Base-by-base conservation (phyloP, 305 asterid species). In the Petunia hybrid region DNA sequence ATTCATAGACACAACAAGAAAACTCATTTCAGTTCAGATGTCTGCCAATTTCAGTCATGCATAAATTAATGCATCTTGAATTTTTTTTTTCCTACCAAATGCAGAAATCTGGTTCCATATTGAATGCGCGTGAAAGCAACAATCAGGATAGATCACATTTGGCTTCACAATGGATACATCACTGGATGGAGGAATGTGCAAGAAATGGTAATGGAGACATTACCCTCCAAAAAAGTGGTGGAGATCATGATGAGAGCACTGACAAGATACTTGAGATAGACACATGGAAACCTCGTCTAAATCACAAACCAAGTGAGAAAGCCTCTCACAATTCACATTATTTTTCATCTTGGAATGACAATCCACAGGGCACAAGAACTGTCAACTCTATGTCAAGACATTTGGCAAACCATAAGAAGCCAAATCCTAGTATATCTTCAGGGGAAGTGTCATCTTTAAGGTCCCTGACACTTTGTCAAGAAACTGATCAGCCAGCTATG, bases 221-320 rank as follows among this genome's bases (percentile, higher is more conserved):
- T 42, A 48, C 82, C 56, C 78, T 81, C 78, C 78, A 63, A 2
- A 85, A 79, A 31, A 81, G 74, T 9, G 74, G 35, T 2, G 70
- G 79, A 5, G 77, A 76, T 22, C 94, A 88, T 39, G 97, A 94
- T 39, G 95, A 91, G 65, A 89, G 89, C 80, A 88, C 81, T 14
- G 97, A 90, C 92, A 95, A 92, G 92, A 93, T 95, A 55, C 92
- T 93, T 3, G 98, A 94, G 86, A 86, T 92, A 51, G 98, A 94
- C 81, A 93, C 94, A 36, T 92, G 97, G 97, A 91, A 86, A 80
- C 98, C 97, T 69, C 87, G 73, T 71, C 79, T 84, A 79, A 85
- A 78, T 80, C 67, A 83, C 43, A 79, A 82, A 61, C 85, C 82
- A 80, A 85, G 81, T 22, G 91, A 89, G 48, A 78, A 83, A 79